Conservation (phyloP, 768 basidiomycete genomes). For the Naganishia kalamii region DNA sequence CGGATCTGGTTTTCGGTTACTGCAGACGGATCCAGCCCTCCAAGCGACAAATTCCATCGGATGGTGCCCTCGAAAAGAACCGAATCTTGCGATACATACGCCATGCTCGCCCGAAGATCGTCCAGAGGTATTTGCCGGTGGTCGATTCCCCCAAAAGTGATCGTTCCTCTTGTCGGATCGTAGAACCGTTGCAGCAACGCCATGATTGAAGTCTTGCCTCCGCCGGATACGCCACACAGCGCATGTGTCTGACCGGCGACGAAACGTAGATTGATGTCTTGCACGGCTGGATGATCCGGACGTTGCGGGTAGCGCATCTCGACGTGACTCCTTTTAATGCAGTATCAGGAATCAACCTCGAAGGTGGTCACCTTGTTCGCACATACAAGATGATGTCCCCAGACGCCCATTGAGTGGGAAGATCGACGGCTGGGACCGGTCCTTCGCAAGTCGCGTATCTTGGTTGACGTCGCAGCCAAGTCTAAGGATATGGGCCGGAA, state of each 20-base stretch:
- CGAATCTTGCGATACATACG: conserved; percentile 43
- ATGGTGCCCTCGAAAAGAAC: conserved; percentile 41
- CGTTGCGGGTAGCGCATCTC: conserved; percentile 36
- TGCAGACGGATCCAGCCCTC: conserved; percentile 20
- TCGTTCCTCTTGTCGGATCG: conserved; percentile 32
- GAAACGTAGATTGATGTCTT: conserved; percentile 30
- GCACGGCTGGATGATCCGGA: conserved; percentile 28
- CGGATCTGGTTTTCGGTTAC: conserved; percentile 29
- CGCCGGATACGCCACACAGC: conserved; percentile 38
- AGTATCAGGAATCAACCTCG: not conserved
- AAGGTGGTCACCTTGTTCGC: not conserved
- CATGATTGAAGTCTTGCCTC: conserved; percentile 37
- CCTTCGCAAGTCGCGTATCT: too few relatives aligned
- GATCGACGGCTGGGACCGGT: too few relatives aligned
- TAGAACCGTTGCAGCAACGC: conserved; percentile 44
- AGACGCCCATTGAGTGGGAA: conserved; percentile 32
- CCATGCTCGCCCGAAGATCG: conserved; percentile 31
- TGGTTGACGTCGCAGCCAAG: too few relatives aligned
- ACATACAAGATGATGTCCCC: conserved; percentile 29
- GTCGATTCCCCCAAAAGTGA: conserved; percentile 36
- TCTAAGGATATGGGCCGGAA: too few relatives aligned
- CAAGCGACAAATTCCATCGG: conserved; percentile 33
- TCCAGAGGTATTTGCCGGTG: conserved; percentile 29
- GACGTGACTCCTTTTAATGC: conserved; percentile 28
- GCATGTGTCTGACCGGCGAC: conserved; percentile 37